Base-by-base conservation (phyloP, 169 alveolate species). In the Plasmodium cynomolgi region DNA sequence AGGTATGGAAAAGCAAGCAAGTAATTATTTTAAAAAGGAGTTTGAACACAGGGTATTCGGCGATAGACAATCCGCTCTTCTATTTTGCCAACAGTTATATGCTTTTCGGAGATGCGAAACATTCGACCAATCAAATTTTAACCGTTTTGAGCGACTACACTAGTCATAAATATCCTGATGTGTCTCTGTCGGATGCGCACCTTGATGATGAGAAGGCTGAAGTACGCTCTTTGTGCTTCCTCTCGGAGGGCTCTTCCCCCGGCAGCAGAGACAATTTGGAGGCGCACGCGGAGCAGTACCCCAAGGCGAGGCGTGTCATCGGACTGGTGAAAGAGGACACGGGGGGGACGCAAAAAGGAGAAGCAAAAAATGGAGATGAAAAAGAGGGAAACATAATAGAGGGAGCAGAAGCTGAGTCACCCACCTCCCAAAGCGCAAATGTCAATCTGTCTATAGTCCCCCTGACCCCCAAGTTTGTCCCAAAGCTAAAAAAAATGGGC, bases 31-130 rank as follows among this genome's bases (percentile, higher is more conserved):
- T 97, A 93, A 98, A 98, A 96, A 97, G 99, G 58, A 96, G 99
- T 20, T 93, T 98, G 97, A 99, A 98, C 31, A 95, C 97, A n/a
- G 99, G 99, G 47, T 98, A 98, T 96, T 98, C 99, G 56, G 98
- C 97, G 39, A 97, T 98, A 73, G 99, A 98, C 50, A 98, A 98
- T 85, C 99, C 99, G 2, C 95, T 98, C 54, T 98, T 98, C 98
- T 95, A 85, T 95, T 97, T 95, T 84, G 93, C 85, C 44, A 98
- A 98, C 93, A 97, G 97, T n/a, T 93, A 88, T 81, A 98, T 98
- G 99, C 97, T 98, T 77, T 97, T 97, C 84, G 99, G 99, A 3
- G 97, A 97, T 75, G 99, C 99, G 11, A 96, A 97, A 84, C 97
- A 96, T 91, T 93, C 96, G 73, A 95, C 96, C 33, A 95, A 95